These are phyloP conservation scores for Neurospora sp. DNA, from an alignment of 495 filamentous ascomycete genomes.

Conservation along the genomic window DNA sequence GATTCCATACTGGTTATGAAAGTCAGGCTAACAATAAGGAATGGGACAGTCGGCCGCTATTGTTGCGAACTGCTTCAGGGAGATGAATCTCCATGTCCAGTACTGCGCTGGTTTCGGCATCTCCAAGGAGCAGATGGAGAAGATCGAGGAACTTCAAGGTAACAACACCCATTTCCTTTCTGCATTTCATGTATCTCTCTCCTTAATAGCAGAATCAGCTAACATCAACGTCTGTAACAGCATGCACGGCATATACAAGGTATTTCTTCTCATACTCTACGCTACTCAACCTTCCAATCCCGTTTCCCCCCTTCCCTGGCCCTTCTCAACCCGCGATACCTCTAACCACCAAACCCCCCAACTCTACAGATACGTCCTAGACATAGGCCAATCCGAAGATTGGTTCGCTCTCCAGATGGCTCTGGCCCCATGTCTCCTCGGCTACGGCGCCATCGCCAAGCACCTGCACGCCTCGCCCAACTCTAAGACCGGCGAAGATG, in stretches of 20 bases:
- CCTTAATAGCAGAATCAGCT: not conserved
- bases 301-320: not conserved
- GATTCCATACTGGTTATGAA: not conserved
- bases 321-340: not conserved
- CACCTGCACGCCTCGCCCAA: conserved; percentile 48
- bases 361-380: conserved; percentile 62
- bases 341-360: not conserved
- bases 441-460: conserved; percentile 68
- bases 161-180: not conserved
- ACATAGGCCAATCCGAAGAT: conserved; percentile 78
- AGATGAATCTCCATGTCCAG: conserved; percentile 68
- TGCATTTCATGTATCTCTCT: not conserved
- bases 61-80: conserved; percentile 63
- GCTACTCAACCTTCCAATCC: not conserved
- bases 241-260: conserved; percentile 64
- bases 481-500: conserved; percentile 48
- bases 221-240: conserved; percentile 20
- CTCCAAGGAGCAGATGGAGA: conserved; percentile 62
- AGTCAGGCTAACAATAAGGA: not conserved
- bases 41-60: conserved; percentile 53
- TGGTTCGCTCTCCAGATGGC: conserved; percentile 75
- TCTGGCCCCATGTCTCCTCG: conserved; percentile 75
- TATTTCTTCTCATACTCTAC: not conserved
- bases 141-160: conserved; percentile 64
- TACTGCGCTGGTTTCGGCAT: conserved; percentile 77